Evolutionary conservation across 495 filamentous ascomycete genomes (phyloP).

Genomic region (Neurospora tetraspora): DNA sequence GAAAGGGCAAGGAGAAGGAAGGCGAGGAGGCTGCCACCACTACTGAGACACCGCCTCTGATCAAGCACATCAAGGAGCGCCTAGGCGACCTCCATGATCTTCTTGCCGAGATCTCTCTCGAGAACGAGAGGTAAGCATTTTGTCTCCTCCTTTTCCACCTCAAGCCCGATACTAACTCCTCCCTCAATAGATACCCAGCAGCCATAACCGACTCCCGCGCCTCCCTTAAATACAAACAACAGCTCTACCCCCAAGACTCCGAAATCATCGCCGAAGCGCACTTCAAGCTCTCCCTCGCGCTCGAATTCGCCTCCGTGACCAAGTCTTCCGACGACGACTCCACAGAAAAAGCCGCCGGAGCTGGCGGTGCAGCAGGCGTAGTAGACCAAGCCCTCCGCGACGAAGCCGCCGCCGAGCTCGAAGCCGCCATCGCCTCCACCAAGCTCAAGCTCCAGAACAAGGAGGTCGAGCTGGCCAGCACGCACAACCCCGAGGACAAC

Average conservation of each 20-base stretch:
- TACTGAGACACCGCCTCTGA: constrained; percentile 31
- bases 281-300: constrained; percentile 88
- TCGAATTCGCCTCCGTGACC: constrained; percentile 84
- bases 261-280: constrained; percentile 84
- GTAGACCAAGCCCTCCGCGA: constrained; percentile 60
- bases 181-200: constrained; percentile 49
- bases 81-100: constrained; percentile 87
- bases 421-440: constrained; percentile 73
- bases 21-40: not conserved
- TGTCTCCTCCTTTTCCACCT: not conserved
- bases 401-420: constrained; percentile 68
- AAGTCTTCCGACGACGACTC: constrained; percentile 43
- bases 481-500: constrained; percentile 44
- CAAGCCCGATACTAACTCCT: not conserved
- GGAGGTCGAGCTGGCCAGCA: constrained; percentile 48
- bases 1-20: constrained; percentile 42
- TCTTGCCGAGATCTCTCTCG: constrained; percentile 85
- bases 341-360: constrained; percentile 24
- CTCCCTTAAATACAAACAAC: constrained; percentile 63
- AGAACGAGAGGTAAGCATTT: constrained; percentile 61
- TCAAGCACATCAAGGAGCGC: constrained; percentile 64
- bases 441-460: constrained; percentile 65
- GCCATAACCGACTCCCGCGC: constrained; percentile 72
- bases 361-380: constrained; percentile 18
- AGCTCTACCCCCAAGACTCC: constrained; percentile 68